phyloP scores from a whole-genome alignment of 305 asterid genomes.

The Petunia hybrid region DNA sequence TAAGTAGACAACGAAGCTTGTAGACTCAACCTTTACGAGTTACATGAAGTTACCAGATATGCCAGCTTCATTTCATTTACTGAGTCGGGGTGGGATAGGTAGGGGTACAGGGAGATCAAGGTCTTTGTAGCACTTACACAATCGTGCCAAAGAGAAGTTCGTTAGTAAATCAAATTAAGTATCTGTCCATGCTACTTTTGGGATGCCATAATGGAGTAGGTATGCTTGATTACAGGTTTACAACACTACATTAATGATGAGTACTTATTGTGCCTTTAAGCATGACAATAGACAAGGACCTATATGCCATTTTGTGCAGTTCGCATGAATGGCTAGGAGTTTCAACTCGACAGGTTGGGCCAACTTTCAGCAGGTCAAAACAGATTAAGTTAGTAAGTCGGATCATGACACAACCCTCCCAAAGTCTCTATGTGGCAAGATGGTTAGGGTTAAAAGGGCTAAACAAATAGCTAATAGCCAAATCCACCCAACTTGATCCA shows the following conservation, averaged over 20 bases:
- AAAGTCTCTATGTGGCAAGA: not conserved
- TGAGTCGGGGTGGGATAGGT: not conserved
- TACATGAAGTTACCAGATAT: not conserved
- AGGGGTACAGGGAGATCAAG: not conserved
- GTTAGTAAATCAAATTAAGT: not conserved
- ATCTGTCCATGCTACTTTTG: conserved; percentile 11
- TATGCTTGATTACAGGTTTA: not conserved
- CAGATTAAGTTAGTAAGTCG: not conserved
- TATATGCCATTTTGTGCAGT: not conserved
- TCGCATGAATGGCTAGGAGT: not conserved
- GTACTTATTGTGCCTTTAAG: not conserved
- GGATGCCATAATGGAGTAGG: not conserved
- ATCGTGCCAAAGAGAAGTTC: not conserved
- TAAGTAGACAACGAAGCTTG: conserved; percentile 22
- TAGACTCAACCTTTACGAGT: not conserved
- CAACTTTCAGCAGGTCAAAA: not conserved
- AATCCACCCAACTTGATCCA: not conserved
- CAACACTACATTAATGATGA: not conserved
- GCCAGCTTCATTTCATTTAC: not conserved
- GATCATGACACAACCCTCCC: not conserved
- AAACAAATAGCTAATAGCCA: not conserved
- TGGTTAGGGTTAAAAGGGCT: not conserved
- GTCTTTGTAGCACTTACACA: not conserved
- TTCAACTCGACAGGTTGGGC: not conserved
- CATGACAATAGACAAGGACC: not conserved